These are phyloP conservation scores for Colletotrichum phormii DNA, from an alignment of 2,329 filamentous ascomycete genomes.

Conservation along the genomic window DNA sequence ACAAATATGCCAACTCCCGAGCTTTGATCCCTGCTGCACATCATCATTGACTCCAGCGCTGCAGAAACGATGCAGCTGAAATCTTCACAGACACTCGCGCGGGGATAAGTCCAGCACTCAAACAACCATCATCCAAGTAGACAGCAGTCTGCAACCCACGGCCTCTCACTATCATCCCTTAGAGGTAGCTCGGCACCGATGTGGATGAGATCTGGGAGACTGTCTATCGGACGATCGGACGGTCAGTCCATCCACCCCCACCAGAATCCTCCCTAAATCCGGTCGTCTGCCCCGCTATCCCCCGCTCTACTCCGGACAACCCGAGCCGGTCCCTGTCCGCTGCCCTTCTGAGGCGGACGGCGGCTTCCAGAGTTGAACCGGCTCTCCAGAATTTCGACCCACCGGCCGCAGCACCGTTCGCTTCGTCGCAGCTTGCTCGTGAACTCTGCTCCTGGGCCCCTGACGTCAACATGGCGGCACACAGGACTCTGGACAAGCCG, in stretches of 20 bases:
- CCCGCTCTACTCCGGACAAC: slow-evolving; percentile 19
- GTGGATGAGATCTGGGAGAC: not conserved
- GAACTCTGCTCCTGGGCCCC: slow-evolving; percentile 9
- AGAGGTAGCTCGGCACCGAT: not conserved
- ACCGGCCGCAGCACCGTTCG: not conserved
- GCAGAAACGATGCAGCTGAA: not conserved
- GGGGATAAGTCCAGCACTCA: not conserved
- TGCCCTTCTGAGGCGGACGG: slow-evolving; percentile 4
- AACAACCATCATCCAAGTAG: not conserved
- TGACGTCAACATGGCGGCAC: slow-evolving; percentile 31
- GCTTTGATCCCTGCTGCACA: slow-evolving; percentile 10
- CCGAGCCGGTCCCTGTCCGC: slow-evolving; percentile 30
- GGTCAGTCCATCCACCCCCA: slow-evolving; percentile 4
- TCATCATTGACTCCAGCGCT: not conserved
- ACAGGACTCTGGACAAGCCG: not conserved
- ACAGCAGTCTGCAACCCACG: not conserved
- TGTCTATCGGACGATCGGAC: slow-evolving; percentile 2
- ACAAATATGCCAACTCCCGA: not conserved
- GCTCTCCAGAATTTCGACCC: not conserved
- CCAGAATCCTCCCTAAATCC: slow-evolving; percentile 10
- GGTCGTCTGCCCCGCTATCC: not conserved
- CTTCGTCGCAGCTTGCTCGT: not conserved
- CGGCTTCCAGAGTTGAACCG: slow-evolving; percentile 25
- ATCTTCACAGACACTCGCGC: not conserved
- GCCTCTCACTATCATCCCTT: not conserved